A percentile compares a stretch with the other conserved stretches of the same genome.
These are phyloP conservation scores for Fabrea salina DNA, from an alignment of 169 alveolate genomes.

Conservation along the genomic window DNA sequence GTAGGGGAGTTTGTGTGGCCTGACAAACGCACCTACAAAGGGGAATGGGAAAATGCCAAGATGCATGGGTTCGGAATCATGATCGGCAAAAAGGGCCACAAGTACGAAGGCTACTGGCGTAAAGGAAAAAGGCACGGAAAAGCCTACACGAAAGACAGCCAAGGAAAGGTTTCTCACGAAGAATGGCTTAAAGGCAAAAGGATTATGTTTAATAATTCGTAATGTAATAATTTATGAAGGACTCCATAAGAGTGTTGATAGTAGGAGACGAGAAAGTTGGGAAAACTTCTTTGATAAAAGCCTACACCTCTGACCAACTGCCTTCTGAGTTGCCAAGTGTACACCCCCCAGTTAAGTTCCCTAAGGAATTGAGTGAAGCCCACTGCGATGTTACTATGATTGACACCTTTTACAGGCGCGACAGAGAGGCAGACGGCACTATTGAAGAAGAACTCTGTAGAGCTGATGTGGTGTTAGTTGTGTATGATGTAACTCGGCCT, in stretches of 20 bases:
- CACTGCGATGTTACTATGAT: neutral
- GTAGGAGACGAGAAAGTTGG: slow-evolving; percentile 34
- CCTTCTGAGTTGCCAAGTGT: neutral
- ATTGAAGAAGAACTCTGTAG: slow-evolving; percentile 44
- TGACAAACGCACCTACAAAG: slow-evolving; percentile 35
- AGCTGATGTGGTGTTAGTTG: slow-evolving; percentile 62
- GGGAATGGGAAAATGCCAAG: slow-evolving; percentile 28
- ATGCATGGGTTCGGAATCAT: slow-evolving; percentile 46
- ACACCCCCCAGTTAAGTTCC: slow-evolving; percentile 1
- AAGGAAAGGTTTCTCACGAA: too few relatives aligned
- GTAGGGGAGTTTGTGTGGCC: neutral
- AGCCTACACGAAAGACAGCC: too few relatives aligned
- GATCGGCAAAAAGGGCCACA: slow-evolving; percentile 7
- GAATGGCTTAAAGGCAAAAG: too few relatives aligned
- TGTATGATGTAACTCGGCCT: slow-evolving; percentile 57
- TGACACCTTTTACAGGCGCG: slow-evolving; percentile 1
- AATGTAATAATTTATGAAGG: too few relatives aligned
- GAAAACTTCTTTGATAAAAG: neutral
- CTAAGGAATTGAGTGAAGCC: neutral
- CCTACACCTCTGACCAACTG: neutral
- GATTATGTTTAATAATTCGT: too few relatives aligned
- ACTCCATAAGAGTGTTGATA: neutral
- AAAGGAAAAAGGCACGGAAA: neutral
- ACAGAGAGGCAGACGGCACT: neutral
- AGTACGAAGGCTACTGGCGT: neutral